Evolutionary conservation across 345 rosid genomes (phyloP).

Genomic region (Salix suchowensis): DNA sequence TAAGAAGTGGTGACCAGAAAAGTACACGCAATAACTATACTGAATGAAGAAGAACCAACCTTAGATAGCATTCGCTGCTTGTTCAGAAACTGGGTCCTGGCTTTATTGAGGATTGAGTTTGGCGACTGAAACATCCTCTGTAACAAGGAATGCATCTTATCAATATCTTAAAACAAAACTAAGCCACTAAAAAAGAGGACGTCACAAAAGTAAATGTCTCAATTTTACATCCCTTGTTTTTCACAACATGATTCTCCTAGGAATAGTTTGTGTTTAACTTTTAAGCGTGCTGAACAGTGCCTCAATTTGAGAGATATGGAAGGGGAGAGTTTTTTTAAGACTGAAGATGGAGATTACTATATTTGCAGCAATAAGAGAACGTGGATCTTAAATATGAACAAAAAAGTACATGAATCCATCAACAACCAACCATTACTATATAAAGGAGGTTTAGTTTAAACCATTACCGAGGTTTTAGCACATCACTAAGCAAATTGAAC

Average conservation of each 20-base stretch:
- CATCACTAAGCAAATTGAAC: not conserved
- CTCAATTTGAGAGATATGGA: not conserved
- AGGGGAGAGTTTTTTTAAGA: not conserved
- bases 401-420: not conserved
- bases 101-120: constrained; percentile 69
- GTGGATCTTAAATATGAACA: not conserved
- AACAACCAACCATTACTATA: not conserved
- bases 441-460: not conserved
- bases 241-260: not conserved
- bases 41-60: constrained; percentile 31
- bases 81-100: constrained; percentile 79
- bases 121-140: constrained; percentile 83
- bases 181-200: not conserved
- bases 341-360: not conserved
- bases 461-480: not conserved
- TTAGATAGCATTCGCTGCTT: constrained; percentile 75
- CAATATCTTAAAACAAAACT: not conserved
- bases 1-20: not conserved
- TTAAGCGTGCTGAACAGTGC: not conserved
- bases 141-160: not conserved
- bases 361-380: not conserved
- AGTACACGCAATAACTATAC: not conserved
- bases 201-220: not conserved
- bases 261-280: not conserved
- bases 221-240: not conserved